Conservation (phyloP, 345 rosid species). For the Populus alba region DNA sequence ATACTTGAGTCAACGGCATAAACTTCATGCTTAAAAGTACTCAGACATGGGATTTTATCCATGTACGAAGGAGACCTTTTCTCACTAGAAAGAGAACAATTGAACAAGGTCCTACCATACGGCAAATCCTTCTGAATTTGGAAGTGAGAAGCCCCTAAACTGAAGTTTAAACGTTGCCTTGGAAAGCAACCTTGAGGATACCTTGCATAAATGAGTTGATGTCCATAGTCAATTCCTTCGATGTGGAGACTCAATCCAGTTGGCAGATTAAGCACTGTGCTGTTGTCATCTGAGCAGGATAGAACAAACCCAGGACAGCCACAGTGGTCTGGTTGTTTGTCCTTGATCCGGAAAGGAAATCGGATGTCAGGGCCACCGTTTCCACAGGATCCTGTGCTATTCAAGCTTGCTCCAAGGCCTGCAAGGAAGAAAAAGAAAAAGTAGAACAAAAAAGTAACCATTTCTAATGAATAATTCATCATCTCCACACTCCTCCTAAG, state of each 20-base stretch:
- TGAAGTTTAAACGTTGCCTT: slow-evolving; percentile 3
- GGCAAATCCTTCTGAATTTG: accelerated
- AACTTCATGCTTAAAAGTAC: not conserved
- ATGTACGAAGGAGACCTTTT: too few species aligned
- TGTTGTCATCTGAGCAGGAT: slow-evolving; percentile 13
- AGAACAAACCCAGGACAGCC: slow-evolving; percentile 17
- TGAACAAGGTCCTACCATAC: not conserved
- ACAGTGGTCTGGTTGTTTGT: not conserved
- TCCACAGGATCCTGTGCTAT: not conserved
- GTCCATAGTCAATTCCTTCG: slow-evolving; percentile 3
- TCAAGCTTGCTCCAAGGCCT: not conserved
- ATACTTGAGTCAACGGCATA: not conserved
- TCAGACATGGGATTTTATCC: not conserved
- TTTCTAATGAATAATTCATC: too few species aligned
- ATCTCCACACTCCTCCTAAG: too few species aligned
- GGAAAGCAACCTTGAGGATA: not conserved
- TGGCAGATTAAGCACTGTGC: slow-evolving; percentile 20
- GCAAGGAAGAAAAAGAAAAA: not conserved
- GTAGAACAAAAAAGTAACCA: too few species aligned
- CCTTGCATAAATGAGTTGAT: not conserved
- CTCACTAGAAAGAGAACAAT: not conserved
- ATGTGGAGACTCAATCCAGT: slow-evolving; percentile 6
- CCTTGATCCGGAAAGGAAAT: slow-evolving; percentile 13
- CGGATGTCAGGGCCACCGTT: not conserved
- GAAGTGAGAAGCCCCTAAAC: slow-evolving; percentile 16